phyloP scores from a whole-genome alignment of 192 early-diverging fungal genomes.

The Coemansia nantahalensis region DNA sequence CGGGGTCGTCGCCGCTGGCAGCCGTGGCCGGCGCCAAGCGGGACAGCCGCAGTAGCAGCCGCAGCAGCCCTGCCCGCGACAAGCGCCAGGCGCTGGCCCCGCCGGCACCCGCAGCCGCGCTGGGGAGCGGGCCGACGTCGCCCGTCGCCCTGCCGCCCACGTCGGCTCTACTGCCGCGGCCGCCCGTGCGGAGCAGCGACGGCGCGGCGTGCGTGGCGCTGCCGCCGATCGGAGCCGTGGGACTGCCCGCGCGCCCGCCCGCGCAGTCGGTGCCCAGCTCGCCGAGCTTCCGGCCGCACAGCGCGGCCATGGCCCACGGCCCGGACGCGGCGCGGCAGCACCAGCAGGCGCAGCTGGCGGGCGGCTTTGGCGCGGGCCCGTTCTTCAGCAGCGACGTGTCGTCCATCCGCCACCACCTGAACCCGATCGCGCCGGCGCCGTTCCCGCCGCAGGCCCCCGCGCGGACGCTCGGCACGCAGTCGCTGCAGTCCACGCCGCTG shows the following conservation, averaged over 20 bases:
- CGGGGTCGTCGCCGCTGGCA: slow-evolving; percentile 21
- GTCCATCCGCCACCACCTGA: slow-evolving; percentile 46
- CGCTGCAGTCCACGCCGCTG: slow-evolving; percentile 40
- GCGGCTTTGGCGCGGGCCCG: slow-evolving; percentile 10
- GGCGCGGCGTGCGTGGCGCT: slow-evolving; percentile 7
- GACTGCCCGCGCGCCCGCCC: neutral
- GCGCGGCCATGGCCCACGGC: neutral
- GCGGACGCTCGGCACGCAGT: slow-evolving; percentile 11
- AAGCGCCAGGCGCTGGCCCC: slow-evolving; percentile 1
- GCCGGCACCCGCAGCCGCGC: slow-evolving; percentile 3
- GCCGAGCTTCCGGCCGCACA: slow-evolving; percentile 25
- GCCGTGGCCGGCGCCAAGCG: slow-evolving; percentile 10
- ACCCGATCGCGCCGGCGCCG: slow-evolving; percentile 16
- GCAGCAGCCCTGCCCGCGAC: slow-evolving; percentile 1
- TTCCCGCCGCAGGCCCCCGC: neutral
- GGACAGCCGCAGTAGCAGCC: slow-evolving; percentile 2
- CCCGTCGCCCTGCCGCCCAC: slow-evolving; percentile 17
- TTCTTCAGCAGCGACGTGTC: slow-evolving; percentile 46
- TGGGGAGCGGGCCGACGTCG: too few relatives aligned
- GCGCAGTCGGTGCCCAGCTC: slow-evolving; percentile 51
- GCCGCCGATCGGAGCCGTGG: slow-evolving; percentile 19
- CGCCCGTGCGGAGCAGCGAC: neutral
- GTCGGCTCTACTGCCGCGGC: slow-evolving; percentile 3
- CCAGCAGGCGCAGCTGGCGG: neutral
- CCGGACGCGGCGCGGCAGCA: too few relatives aligned